phyloP scores from a whole-genome alignment of 306 rosid genomes.

The Cicer cuneatum region DNA sequence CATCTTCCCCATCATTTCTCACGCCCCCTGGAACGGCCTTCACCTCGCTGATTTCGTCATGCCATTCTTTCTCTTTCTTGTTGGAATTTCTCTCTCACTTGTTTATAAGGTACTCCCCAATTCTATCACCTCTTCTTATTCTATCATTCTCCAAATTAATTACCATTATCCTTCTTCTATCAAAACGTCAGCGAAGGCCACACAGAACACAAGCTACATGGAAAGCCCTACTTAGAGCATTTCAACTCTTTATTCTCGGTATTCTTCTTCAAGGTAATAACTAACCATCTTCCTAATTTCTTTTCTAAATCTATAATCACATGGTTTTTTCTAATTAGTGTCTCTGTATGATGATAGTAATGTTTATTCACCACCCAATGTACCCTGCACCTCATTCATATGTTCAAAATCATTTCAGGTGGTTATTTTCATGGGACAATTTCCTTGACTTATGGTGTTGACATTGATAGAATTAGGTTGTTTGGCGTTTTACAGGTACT shows the following conservation, averaged over 20 bases:
- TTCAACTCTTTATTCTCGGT: constrained; percentile 69
- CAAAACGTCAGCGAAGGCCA: constrained; percentile 58
- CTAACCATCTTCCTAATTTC: constrained; percentile 1
- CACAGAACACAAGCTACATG: constrained; percentile 62
- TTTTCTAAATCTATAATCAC: no score
- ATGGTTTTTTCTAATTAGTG: no score
- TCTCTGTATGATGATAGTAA: background rate
- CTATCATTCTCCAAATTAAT: background rate
- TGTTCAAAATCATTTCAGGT: constrained; percentile 59
- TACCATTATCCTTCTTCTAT: background rate
- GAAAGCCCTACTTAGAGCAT: constrained; percentile 63
- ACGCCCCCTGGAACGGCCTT: constrained; percentile 83
- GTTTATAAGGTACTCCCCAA: constrained; percentile 63
- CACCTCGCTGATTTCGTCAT: constrained; percentile 86
- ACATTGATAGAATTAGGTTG: constrained; percentile 72
- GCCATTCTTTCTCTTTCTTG: constrained; percentile 89
- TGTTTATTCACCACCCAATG: background rate
- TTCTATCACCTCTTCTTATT: background rate
- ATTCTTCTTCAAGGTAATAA: constrained; percentile 82
- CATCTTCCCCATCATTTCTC: constrained; percentile 70
- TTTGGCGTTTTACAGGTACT: constrained; percentile 84
- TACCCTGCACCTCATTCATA: no score
- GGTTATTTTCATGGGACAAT: constrained; percentile 88
- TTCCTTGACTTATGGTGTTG: constrained; percentile 85
- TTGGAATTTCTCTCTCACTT: constrained; percentile 81